A percentile compares a stretch with the other conserved stretches of the same genome.
phyloP scores from a whole-genome alignment of 78 protist genomes.

The Dictyostelium capitatum region DNA sequence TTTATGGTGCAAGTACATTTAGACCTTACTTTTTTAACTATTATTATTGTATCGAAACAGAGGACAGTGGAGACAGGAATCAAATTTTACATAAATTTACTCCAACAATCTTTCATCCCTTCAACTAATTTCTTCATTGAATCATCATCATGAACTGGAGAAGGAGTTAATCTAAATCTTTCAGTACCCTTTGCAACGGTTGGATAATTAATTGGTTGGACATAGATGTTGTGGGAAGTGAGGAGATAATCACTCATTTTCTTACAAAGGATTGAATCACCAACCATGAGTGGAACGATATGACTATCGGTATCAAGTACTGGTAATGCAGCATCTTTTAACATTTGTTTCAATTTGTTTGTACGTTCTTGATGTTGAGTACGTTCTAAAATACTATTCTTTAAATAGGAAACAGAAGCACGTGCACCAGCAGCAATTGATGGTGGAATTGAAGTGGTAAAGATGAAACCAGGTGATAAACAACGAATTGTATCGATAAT shows the following conservation, averaged over 20 bases:
- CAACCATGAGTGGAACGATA: constrained; percentile 94
- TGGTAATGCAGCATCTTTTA: constrained; percentile 88
- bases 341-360: constrained; percentile 68
- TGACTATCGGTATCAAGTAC: constrained; percentile 85
- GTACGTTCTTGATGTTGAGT: constrained; percentile 69
- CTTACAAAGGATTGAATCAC: constrained; percentile 89
- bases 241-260: constrained; percentile 88
- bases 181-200: constrained; percentile 93
- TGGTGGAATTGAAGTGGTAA: constrained; percentile 96
- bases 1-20: too few species aligned
- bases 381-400: constrained; percentile 80
- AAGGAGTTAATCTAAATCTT: constrained; percentile 93
- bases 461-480: constrained; percentile 95
- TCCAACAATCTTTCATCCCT: constrained; percentile 83
- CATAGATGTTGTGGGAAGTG: constrained; percentile 87
- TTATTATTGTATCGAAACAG: too few species aligned
- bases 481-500: constrained; percentile 92
- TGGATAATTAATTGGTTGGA: constrained; percentile 97
- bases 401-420: constrained; percentile 88
- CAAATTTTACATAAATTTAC: too few species aligned
- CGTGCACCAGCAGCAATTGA: constrained; percentile 94
- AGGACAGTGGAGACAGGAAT: too few species aligned
- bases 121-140: constrained; percentile 78
- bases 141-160: constrained; percentile 89
- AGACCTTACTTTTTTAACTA: too few species aligned